phyloP scores from a whole-genome alignment of 805 yeast genomes.

The Pichia kluyveri region DNA sequence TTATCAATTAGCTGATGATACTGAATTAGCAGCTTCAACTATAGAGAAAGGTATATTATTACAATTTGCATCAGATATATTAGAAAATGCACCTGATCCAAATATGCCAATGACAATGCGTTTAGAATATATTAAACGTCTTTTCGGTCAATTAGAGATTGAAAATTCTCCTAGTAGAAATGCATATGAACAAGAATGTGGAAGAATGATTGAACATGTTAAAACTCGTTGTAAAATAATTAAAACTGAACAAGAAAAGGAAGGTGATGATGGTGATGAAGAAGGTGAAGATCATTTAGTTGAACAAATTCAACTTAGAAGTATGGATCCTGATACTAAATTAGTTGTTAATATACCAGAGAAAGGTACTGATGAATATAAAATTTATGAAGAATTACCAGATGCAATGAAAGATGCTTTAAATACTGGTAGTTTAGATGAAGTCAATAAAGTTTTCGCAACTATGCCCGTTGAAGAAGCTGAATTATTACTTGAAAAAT shows the following conservation, averaged over 20 bases:
- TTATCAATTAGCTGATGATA: constrained; percentile 56
- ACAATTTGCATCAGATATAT: constrained; percentile 44
- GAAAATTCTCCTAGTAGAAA: constrained; percentile 50
- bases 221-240: constrained; percentile 64
- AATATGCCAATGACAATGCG: constrained; percentile 11
- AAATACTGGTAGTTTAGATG: constrained; percentile 60
- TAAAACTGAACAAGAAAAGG: constrained; percentile 33
- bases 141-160: constrained; percentile 55
- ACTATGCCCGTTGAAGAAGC: constrained; percentile 68
- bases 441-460: constrained; percentile 76
- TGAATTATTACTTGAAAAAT: constrained; percentile 61
- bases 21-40: constrained; percentile 46
- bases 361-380: constrained; percentile 42
- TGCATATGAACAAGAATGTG: constrained; percentile 68
- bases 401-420: constrained; percentile 65
- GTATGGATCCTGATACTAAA: constrained; percentile 77
- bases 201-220: constrained; percentile 68
- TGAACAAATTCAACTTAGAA: constrained; percentile 77
- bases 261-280: constrained; percentile 27
- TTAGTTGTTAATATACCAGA: constrained; percentile 63
- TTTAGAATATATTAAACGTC: constrained; percentile 21
- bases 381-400: constrained; percentile 51
- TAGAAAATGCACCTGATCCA: constrained; percentile 9
- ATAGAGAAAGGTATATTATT: constrained; percentile 73
- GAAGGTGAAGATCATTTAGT: constrained; percentile 49